Percentiles rank a stretch among this genome's conserved stretches.
Conservation (phyloP, 495 filamentous ascomycete genomes). For the Penicillium cosmopolitanum region DNA sequence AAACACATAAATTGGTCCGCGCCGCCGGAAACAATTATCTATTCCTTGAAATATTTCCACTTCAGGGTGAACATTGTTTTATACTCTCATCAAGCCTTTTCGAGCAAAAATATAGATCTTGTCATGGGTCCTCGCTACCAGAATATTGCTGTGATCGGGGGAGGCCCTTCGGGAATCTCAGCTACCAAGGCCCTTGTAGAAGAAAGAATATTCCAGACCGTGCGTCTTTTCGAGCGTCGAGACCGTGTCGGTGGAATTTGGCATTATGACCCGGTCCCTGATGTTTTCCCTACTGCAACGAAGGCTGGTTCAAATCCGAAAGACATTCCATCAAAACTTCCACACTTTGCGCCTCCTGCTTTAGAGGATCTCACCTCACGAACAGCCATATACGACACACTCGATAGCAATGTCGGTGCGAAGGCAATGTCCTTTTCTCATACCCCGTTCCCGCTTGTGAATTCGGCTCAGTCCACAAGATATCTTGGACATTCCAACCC, state of each 20-base stretch:
- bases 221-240: constrained; percentile 58
- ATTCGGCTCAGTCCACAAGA: constrained; percentile 28
- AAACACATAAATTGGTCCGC: not conserved
- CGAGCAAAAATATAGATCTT: too few species aligned
- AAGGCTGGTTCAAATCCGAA: not conserved
- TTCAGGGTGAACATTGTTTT: too few species aligned
- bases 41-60: too few species aligned
- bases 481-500: constrained; percentile 27
- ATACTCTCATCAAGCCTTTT: too few species aligned
- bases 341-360: constrained; percentile 18
- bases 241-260: constrained; percentile 55
- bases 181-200: constrained; percentile 54
- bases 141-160: constrained; percentile 54
- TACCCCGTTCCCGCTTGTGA: constrained; percentile 27
- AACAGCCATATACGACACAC: constrained; percentile 29
- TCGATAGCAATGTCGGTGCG: constrained; percentile 37
- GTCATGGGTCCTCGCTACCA: constrained; percentile 28
- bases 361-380: constrained; percentile 29
- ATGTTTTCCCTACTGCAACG: constrained; percentile 16
- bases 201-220: constrained; percentile 52
- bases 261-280: constrained; percentile 33
- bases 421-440: constrained; percentile 36
- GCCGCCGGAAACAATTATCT: too few species aligned
- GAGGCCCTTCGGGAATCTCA: constrained; percentile 56
- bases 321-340: constrained; percentile 18